Evolutionary conservation across 345 rosid species (phyloP), one percentile per base, ranked within the genome.

Genomic region (Crucihimalaya himalaica): DNA sequence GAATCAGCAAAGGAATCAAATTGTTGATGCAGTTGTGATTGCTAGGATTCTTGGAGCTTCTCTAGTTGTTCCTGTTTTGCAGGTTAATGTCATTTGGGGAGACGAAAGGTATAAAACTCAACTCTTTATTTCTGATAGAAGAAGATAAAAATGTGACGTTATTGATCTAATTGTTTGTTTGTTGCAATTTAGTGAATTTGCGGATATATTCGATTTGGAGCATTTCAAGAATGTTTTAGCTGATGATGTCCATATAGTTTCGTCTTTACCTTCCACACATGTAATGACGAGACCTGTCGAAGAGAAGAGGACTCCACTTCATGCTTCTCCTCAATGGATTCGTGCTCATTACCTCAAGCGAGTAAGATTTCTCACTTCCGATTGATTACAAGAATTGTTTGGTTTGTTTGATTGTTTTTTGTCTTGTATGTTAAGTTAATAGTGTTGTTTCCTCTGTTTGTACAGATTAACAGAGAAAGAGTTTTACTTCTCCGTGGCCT

Each of bases 31-130:
- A 9, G 95, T 90, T 18, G 89, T 96, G 40, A 92, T 96, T 60
- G 99, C 99, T 54, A 87, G 99, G 74, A 88, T 96, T 29, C 96
- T 96, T 57, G 98, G 96, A 4, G 99, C 99, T 83, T 86, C 99
- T 71, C 80, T 96, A 18, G 98, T 96, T 66, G 96, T 96, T 76
- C 99, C 99, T 60, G 84, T 90, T 68, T 66, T 96, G 77, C 99
- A 96, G 82, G 96, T 96, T 72, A 92, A 92, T 77, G 96, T 92
- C 83, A 90, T 96, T 29, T 96, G 99, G 99, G 96, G 93, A 19
- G 99, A 96, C 73, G 99, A 96, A 82, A 96, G 99, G 99, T 92
- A 77, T 83, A 68, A 2, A 54, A 61, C 18, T 25, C 10, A 46
- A 19, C 69, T 51, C 56, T 0, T 1, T 11, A 18, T 20, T 48